Conservation (phyloP, 2,329 filamentous ascomycete species). For the Neopestalotiopsis rosae region DNA sequence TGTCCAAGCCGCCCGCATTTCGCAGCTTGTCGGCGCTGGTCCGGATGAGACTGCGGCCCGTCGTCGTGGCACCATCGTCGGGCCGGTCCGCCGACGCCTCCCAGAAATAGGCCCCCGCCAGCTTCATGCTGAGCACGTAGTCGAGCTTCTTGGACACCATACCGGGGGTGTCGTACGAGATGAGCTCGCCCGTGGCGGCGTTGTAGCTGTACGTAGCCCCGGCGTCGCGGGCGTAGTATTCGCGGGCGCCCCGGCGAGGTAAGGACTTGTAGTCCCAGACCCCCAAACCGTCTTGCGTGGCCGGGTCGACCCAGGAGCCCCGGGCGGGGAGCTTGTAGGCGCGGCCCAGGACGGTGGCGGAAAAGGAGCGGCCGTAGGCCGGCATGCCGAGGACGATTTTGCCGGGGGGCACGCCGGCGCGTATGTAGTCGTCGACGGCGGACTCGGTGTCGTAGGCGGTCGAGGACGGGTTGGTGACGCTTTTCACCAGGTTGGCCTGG, state of each 20-base stretch:
- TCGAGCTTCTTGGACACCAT: not conserved
- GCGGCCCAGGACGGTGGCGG: not conserved
- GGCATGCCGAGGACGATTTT: conserved; percentile 7
- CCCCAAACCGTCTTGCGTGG: not conserved
- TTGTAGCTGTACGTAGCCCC: conserved; percentile 6
- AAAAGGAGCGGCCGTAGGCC: not conserved
- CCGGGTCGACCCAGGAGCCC: not conserved
- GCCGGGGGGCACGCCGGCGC: not conserved
- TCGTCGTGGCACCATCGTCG: not conserved
- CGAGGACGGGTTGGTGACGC: not conserved
- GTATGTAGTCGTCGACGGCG: not conserved
- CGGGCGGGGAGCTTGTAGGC: not conserved
- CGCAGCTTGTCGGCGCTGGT: conserved; percentile 1
- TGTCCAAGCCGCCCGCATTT: not conserved
- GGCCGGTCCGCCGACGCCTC: conserved; percentile 12
- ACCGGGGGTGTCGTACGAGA: conserved; percentile 4
- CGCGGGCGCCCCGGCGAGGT: not conserved
- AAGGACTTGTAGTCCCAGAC: conserved; percentile 10
- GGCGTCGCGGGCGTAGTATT: not conserved
- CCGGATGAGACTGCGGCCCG: not conserved
- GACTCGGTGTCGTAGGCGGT: conserved; percentile 4
- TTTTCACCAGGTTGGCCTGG: not conserved
- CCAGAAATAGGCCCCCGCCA: conserved; percentile 1
- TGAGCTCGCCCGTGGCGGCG: not conserved
- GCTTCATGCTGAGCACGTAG: conserved; percentile 2